Base-by-base conservation (phyloP, 2,329 filamentous ascomycete species). In the Trichothecium roseum region DNA sequence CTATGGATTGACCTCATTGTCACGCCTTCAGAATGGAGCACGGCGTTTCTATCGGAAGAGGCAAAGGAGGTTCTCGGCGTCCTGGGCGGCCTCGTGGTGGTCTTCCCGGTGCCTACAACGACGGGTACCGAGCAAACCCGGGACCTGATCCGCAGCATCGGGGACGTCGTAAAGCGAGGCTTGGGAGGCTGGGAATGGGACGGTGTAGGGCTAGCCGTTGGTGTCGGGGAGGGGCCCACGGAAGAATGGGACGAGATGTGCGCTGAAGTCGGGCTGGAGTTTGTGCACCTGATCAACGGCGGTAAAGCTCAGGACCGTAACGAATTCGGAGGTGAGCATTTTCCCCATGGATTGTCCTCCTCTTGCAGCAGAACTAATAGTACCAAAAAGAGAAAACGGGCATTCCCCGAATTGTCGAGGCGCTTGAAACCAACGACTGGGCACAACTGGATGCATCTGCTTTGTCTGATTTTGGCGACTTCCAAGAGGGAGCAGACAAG, bases 361-460 rank as follows among this genome's bases (percentile, higher is more conserved):
- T 13, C 16, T 31, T 17, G 13, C 24, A 14, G n/a, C 16, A 13
- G 8, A 14, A 14, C 29, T 31, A 15, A 31, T 14, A 13, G 8
- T 4, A 13, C 13, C 14, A 4, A 13, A 2, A 39, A 74, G 77
- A 81, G 53, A 70, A 69, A 40, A 68, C 63, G 22, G 77, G 77
- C 13, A 63, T 81, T 27, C 60, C 69, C 1, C 64, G 78, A 8
- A 63, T 74, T 3, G 60, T 64, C 8, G 76, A 82, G 48, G 78
- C 77, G 0, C 54, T 83, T 12, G 68, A 81, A 47, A 63, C 75
- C 13, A 82, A 81, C 48, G 77, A 81, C 52, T 83, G 78, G 78
- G 64, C 60, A 3, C 54, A 59, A 35, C 43, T 43, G 5, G 44
- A 32, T 6, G 51, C 43, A 13, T 44, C 45, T 18, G 42, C 42